phyloP scores from a whole-genome alignment of 2,329 filamentous ascomycete genomes.

The Fusarium praegraminearum region DNA sequence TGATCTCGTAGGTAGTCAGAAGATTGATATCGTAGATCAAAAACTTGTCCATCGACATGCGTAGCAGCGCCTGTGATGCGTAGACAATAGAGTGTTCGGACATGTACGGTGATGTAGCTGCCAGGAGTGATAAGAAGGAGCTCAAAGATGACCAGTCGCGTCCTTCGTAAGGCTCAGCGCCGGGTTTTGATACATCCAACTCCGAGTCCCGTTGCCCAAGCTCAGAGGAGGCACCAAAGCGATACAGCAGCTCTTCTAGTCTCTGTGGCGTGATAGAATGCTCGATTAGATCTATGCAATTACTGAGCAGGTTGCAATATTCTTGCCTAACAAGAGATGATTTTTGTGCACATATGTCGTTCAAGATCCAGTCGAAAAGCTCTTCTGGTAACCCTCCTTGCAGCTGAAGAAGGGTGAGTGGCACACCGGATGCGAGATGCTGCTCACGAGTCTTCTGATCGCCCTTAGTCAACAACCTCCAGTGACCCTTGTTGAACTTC shows the following conservation, averaged over 20 bases:
- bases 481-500: conserved; percentile 55
- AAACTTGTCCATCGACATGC: conserved; percentile 66
- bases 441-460: conserved; percentile 62
- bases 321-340: conserved; percentile 68
- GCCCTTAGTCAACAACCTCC: conserved; percentile 63
- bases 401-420: conserved; percentile 61
- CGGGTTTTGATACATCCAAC: conserved; percentile 40
- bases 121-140: conserved; percentile 59
- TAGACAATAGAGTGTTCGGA: conserved; percentile 52
- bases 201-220: conserved; percentile 50
- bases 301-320: conserved; percentile 68
- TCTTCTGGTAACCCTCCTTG: conserved; percentile 67
- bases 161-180: conserved; percentile 49
- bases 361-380: conserved; percentile 74
- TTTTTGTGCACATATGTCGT: conserved; percentile 68
- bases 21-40: conserved; percentile 60
- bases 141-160: conserved; percentile 61
- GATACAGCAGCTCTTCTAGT: conserved; percentile 66
- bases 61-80: conserved; percentile 62
- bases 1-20: conserved; percentile 54
- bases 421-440: conserved; percentile 71
- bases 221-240: conserved; percentile 67
- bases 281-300: conserved; percentile 58
- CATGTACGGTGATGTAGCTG: conserved; percentile 54
- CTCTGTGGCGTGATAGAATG: conserved; percentile 59